Conservation (phyloP, 164 flowering plant species). For the Warburgia ugandensis region DNA sequence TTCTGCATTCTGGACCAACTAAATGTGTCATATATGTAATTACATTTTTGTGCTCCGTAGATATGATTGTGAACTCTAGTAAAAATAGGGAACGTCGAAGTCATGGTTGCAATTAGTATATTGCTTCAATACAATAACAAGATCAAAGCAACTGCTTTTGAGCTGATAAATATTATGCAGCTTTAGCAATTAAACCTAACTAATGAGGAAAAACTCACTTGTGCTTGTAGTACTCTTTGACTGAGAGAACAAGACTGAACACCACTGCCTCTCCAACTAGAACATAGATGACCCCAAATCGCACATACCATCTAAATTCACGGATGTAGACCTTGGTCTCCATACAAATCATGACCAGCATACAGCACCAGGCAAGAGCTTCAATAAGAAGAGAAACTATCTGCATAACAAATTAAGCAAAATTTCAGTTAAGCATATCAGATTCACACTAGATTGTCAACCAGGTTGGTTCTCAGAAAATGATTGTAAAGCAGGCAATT, state of each 20-base stretch:
- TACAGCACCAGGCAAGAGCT: conserved; percentile 74
- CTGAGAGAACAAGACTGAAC: conserved; percentile 59
- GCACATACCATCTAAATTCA: conserved; percentile 85
- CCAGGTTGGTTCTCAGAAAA: too few relatives aligned
- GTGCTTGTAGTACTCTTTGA: conserved; percentile 38
- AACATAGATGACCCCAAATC: conserved; percentile 74
- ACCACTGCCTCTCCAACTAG: conserved; percentile 76
- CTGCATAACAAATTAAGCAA: conserved; percentile 31
- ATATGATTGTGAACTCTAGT: too few relatives aligned
- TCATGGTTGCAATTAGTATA: background rate
- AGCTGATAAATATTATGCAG: background rate
- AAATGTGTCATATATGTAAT: too few relatives aligned
- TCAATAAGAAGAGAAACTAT: conserved; percentile 47
- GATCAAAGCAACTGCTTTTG: conserved; percentile 3
- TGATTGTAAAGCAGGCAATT: too few relatives aligned
- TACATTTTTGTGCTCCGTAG: too few relatives aligned
- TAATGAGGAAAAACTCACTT: conserved; percentile 35
- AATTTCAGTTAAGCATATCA: too few relatives aligned
- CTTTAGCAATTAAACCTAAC: background rate
- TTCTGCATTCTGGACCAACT: too few relatives aligned
- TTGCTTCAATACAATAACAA: background rate
- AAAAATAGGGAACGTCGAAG: too few relatives aligned
- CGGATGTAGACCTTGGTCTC: conserved; percentile 75
- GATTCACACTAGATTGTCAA: too few relatives aligned
- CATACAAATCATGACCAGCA: conserved; percentile 57